phyloP scores from a whole-genome alignment of 2,329 filamentous ascomycete species.

The Zelopaecilomyces penicillatus region DNA sequence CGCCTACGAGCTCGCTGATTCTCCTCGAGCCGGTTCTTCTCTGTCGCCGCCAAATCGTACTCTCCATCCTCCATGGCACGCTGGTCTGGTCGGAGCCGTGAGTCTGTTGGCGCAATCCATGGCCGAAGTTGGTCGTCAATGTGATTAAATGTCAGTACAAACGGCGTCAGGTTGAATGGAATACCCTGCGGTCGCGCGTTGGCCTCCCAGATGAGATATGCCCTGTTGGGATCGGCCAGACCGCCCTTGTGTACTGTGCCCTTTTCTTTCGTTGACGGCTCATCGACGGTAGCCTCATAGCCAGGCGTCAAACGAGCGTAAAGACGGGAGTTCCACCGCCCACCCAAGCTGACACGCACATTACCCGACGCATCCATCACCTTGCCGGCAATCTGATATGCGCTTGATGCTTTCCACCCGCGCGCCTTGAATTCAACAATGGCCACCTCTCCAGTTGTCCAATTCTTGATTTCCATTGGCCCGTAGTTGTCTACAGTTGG shows the following conservation, averaged over 20 bases:
- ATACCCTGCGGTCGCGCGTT: constrained; percentile 73
- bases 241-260: constrained; percentile 37
- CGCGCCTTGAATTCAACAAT: constrained; percentile 87
- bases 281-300: constrained; percentile 66
- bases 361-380: constrained; percentile 71
- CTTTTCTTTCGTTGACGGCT: constrained; percentile 31
- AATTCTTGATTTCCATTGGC: constrained; percentile 94
- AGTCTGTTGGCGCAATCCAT: constrained; percentile 84
- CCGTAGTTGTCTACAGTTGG: constrained; percentile 98
- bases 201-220: constrained; percentile 89
- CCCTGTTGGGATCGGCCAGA: constrained; percentile 60
- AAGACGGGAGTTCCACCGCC: constrained; percentile 94
- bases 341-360: constrained; percentile 81
- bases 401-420: constrained; percentile 90
- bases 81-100: constrained; percentile 86
- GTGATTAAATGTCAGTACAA: constrained; percentile 89
- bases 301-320: constrained; percentile 90
- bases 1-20: constrained; percentile 73
- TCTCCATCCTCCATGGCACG: constrained; percentile 97
- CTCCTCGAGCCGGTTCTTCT: constrained; percentile 93
- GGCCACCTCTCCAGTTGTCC: constrained; percentile 88
- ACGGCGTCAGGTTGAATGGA: constrained; percentile 95
- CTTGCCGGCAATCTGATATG: constrained; percentile 81
- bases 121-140: constrained; percentile 72
- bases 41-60: constrained; percentile 84